Percentiles rank a stretch among this genome's conserved stretches.
Conservation (phyloP, 805 yeast genomes). For the Candida boleticola region DNA sequence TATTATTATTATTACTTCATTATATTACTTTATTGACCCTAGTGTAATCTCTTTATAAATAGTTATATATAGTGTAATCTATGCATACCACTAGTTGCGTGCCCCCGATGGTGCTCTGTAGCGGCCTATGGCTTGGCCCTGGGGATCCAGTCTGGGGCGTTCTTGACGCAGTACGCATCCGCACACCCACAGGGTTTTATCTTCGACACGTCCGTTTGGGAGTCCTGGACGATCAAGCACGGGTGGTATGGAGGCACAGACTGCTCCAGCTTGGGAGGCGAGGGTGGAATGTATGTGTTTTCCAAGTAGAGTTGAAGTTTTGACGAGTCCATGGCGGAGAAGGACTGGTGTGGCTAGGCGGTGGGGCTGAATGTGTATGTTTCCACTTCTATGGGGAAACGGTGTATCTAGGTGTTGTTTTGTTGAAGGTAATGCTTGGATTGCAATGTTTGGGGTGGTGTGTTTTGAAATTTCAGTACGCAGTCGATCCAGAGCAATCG, state of each 20-base stretch:
- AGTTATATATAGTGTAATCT: too few relatives aligned
- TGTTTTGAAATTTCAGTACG: too few relatives aligned
- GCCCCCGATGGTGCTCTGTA: too few relatives aligned
- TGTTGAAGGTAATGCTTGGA: neutral
- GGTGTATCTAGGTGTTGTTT: neutral
- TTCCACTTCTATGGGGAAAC: neutral
- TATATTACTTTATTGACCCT: too few relatives aligned
- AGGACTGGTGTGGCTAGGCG: too few relatives aligned
- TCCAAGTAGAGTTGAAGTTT: conserved; percentile 36
- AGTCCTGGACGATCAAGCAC: conserved; percentile 56
- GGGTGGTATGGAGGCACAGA: conserved; percentile 53
- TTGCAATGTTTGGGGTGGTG: too few relatives aligned
- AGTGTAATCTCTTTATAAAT: too few relatives aligned
- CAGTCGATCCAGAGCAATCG: too few relatives aligned
- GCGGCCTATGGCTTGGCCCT: too few relatives aligned
- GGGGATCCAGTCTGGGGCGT: conserved; percentile 42
- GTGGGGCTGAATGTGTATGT: too few relatives aligned
- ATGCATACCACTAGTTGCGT: too few relatives aligned
- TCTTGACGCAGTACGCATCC: conserved; percentile 37
- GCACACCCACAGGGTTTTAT: conserved; percentile 42
- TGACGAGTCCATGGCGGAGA: conserved; percentile 41
- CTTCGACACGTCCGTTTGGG: conserved; percentile 45
- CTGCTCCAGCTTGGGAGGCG: conserved; percentile 13
- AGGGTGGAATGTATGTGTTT: conserved; percentile 49
- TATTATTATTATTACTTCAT: too few relatives aligned